Percentiles rank a stretch among this genome's conserved stretches.
phyloP scores from a whole-genome alignment of 2,329 filamentous ascomycete genomes.

The Talaromyces verruculosus region DNA sequence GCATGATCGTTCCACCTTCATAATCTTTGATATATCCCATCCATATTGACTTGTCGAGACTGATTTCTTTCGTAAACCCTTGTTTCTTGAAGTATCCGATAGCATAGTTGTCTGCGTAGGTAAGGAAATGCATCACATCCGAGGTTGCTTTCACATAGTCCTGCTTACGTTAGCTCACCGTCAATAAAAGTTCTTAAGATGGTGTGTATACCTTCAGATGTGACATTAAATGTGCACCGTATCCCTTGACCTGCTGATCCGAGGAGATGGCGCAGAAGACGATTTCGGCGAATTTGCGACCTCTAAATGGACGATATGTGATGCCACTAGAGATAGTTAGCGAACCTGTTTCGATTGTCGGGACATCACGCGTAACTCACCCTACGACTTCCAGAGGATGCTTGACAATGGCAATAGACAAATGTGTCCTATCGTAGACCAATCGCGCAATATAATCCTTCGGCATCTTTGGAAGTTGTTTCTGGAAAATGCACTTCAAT shows the following conservation, averaged over 20 bases:
- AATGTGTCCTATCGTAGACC: slow-evolving; percentile 93
- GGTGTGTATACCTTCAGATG: slow-evolving; percentile 69
- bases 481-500: slow-evolving; percentile 96
- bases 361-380: slow-evolving; percentile 35
- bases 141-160: slow-evolving; percentile 97
- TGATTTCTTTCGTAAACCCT: slow-evolving; percentile 98
- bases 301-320: slow-evolving; percentile 91
- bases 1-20: slow-evolving; percentile 98
- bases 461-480: slow-evolving; percentile 97
- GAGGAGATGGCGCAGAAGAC: slow-evolving; percentile 98
- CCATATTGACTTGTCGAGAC: slow-evolving; percentile 84
- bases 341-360: slow-evolving; percentile 21
- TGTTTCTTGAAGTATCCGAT: slow-evolving; percentile 99
- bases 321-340: slow-evolving; percentile 65
- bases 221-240: slow-evolving; percentile 96
- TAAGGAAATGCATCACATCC: slow-evolving; percentile 97
- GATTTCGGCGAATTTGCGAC: slow-evolving; percentile 91
- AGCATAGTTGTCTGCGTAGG: slow-evolving; percentile 97
- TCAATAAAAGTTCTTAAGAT: neutral
- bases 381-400: slow-evolving; percentile 89
- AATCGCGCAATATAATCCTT: slow-evolving; percentile 98
- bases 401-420: slow-evolving; percentile 97
- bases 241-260: slow-evolving; percentile 97
- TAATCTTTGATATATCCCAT: slow-evolving; percentile 99
- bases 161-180: slow-evolving; percentile 28